Percentiles rank a stretch among this genome's conserved stretches.
Evolutionary conservation across 108 stramenopile species (phyloP).

Genomic region (Skeletonema marinoi): DNA sequence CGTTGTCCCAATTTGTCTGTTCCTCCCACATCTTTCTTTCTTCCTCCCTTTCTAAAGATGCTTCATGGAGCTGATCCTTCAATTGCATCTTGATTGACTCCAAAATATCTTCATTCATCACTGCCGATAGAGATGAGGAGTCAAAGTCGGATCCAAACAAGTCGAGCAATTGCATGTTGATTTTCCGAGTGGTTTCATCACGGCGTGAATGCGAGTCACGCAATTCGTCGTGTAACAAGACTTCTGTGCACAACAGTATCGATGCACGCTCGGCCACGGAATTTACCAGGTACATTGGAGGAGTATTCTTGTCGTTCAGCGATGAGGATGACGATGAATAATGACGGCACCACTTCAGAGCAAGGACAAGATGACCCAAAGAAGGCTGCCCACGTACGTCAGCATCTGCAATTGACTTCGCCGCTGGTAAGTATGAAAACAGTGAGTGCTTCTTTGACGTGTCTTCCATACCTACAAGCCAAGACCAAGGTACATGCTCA

Average conservation of each 20-base stretch:
- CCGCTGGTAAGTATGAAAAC: constrained; percentile 45
- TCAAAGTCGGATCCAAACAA: constrained; percentile 45
- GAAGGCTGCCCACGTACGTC: constrained; percentile 24
- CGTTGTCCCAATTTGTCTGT: constrained; percentile 28
- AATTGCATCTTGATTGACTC: constrained; percentile 17
- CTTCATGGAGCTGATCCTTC: constrained; percentile 20
- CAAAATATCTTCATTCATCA: constrained; percentile 17
- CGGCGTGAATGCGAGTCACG: not conserved
- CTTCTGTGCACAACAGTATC: constrained; percentile 57
- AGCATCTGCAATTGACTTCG: constrained; percentile 51
- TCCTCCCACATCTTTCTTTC: constrained; percentile 41
- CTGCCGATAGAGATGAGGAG: not conserved
- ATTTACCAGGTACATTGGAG: constrained; percentile 8
- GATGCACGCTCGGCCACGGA: constrained; percentile 57
- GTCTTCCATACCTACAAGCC: constrained; percentile 64
- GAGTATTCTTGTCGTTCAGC: not conserved
- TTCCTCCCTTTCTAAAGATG: constrained; percentile 24
- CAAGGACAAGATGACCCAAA: constrained; percentile 62
- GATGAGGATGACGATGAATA: not conserved
- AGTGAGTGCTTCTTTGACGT: constrained; percentile 35
- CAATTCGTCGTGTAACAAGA: constrained; percentile 54
- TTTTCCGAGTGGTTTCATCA: constrained; percentile 17
- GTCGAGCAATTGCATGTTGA: constrained; percentile 68
- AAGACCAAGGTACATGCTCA: constrained; percentile 42
- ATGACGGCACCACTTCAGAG: constrained; percentile 69